Evolutionary conservation across 768 basidiomycete species (phyloP), one percentile per base, ranked within the genome.

Genomic region (Podaxis sp.): DNA sequence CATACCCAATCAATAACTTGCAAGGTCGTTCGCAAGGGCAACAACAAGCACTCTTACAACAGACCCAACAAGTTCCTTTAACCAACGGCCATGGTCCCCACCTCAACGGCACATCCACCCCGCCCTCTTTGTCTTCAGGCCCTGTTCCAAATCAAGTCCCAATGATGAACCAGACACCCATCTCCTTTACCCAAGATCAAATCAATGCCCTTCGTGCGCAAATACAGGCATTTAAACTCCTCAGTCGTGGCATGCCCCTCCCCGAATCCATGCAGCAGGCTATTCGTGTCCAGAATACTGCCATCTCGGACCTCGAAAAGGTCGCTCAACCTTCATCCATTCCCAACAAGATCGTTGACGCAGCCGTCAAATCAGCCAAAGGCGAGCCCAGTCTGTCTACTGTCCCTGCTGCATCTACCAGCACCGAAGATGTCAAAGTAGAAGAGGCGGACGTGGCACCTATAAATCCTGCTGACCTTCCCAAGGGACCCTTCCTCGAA

Each of bases 131-230:
- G 57, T 72, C 79, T 11, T 76, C 81, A 4, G 85, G 84, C 5
- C 76, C 82, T 47, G 70, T 79, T 23, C 81, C 86, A 14, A 68
- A 77, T 0, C 83, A 83, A 13, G 84, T 82, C 7, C 75, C 82
- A 38, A 69, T 78, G 23, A 80, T 86, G 11, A 68, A 78, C 0
- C 84, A 84, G 28, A 88, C 89, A 0, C 89, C 91, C 40, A 85
- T 93, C 32, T 88, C 89, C 4, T 93, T 95, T 69, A 88, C 90
- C 3, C 75, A 70, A 0, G 88, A 90, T 61, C 93, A 93, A 67
- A 86, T 93, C 50, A 79, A 76, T 59, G 82, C 88, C 9, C 80
- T 94, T n/a, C 83, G 89, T 13, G 85, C 89, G 0, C 92, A 94
- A 65, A 93, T 94, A 14, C 82, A 87, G 52, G 91, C 92, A 3